phyloP scores from a whole-genome alignment of 192 early-diverging fungal species.

The Gigaspora rosea region DNA sequence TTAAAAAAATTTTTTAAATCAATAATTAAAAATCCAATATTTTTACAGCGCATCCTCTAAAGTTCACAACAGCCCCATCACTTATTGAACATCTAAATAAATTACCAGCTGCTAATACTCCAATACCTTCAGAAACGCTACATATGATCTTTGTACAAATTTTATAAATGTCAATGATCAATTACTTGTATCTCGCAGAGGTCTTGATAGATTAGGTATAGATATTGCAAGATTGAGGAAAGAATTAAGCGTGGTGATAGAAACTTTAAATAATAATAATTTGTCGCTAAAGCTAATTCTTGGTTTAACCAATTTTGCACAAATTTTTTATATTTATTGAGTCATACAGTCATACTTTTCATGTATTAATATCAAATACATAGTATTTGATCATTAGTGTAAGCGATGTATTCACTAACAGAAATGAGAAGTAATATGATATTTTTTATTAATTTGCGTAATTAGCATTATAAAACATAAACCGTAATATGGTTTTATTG shows the following conservation, averaged over 20 bases:
- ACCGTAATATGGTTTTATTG: too few relatives aligned
- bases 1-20: background rate
- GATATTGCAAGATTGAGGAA: constrained; percentile 2
- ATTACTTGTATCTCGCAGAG: background rate
- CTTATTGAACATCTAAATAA: background rate
- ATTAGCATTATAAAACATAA: too few relatives aligned
- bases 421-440: too few relatives aligned
- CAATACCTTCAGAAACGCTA: background rate
- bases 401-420: too few relatives aligned
- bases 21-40: too few relatives aligned
- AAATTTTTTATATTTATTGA: too few relatives aligned
- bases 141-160: constrained; percentile 10
- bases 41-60: background rate
- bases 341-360: too few relatives aligned
- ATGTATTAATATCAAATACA: too few relatives aligned
- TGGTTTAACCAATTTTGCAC: too few relatives aligned
- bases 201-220: background rate
- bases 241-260: constrained; percentile 1
- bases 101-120: background rate
- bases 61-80: background rate
- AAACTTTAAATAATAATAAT: background rate
- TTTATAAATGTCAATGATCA: constrained; percentile 8
- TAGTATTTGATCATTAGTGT: too few relatives aligned
- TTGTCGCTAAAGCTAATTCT: too few relatives aligned
- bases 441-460: too few relatives aligned